These are phyloP conservation scores for Wickerhamomyces canadensis DNA, from an alignment of 805 yeast genomes.

Conservation along the genomic window DNA sequence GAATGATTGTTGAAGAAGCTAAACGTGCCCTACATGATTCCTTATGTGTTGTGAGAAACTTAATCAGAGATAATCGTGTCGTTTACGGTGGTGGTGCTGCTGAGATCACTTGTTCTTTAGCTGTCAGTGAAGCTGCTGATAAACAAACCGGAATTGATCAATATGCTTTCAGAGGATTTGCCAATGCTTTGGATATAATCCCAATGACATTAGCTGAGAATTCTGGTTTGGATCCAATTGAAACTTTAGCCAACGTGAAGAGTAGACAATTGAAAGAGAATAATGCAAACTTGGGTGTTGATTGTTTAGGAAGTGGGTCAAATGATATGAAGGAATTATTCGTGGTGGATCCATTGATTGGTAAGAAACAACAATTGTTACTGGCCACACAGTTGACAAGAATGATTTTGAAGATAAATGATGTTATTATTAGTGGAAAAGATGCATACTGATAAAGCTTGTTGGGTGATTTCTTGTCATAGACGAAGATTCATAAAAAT, in stretches of 20 bases:
- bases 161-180: conserved; percentile 94
- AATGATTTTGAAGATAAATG: conserved; percentile 95
- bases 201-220: conserved; percentile 96
- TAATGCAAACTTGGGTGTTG: conserved; percentile 78
- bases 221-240: conserved; percentile 93
- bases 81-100: conserved; percentile 99
- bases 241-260: conserved; percentile 77
- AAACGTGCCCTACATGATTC: conserved; percentile 95
- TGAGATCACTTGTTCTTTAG: conserved; percentile 88
- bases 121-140: conserved; percentile 88
- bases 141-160: conserved; percentile 93
- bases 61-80: conserved; percentile 84
- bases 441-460: conserved; percentile 46
- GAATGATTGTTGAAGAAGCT: conserved; percentile 97
- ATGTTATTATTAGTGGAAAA: conserved; percentile 87
- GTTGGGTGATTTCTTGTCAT: no score
- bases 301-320: conserved; percentile 82
- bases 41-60: conserved; percentile 93
- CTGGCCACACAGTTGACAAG: conserved; percentile 96
- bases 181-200: conserved; percentile 83
- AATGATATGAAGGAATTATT: conserved; percentile 92
- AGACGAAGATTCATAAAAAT: no score
- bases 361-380: conserved; percentile 92
- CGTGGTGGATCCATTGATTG: conserved; percentile 94
- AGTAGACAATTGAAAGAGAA: conserved; percentile 76